These are phyloP conservation scores for Berberis thunbergii DNA, from an alignment of 164 flowering plant genomes.

Conservation along the genomic window DNA sequence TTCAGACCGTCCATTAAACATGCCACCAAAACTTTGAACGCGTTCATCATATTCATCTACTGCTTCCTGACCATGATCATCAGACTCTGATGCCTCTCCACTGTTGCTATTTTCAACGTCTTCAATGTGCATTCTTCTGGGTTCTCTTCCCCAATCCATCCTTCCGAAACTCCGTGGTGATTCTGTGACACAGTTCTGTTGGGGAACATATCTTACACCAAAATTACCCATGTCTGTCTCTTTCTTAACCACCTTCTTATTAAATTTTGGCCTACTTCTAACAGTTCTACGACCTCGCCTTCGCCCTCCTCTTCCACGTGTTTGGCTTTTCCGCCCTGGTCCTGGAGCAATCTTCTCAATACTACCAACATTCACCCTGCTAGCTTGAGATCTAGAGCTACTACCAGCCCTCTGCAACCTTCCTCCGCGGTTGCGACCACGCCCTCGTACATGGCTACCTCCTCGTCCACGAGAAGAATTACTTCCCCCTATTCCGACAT, in stretches of 20 bases:
- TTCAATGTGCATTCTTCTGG: slow-evolving; percentile 19
- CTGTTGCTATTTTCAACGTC: slow-evolving; percentile 30
- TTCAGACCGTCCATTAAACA: slow-evolving; percentile 19
- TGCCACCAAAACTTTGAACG: slow-evolving; percentile 18
- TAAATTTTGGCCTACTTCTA: slow-evolving; percentile 34
- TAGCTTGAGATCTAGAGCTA: slow-evolving; percentile 24
- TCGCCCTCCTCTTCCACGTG: slow-evolving; percentile 53
- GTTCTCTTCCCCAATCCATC: slow-evolving; percentile 24
- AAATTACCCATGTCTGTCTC: slow-evolving; percentile 3
- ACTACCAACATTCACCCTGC: slow-evolving; percentile 16
- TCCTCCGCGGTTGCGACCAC: slow-evolving; percentile 38
- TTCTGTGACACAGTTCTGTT: slow-evolving; percentile 7
- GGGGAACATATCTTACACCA: slow-evolving; percentile 2
- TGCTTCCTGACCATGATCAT: slow-evolving; percentile 38
- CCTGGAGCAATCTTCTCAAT: slow-evolving; percentile 20
- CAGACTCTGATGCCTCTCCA: slow-evolving; percentile 40
- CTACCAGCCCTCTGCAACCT: slow-evolving; percentile 36
- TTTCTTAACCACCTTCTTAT: slow-evolving; percentile 20
- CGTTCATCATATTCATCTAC: slow-evolving; percentile 44
- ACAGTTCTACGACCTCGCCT: slow-evolving; percentile 45
- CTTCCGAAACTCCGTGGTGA: slow-evolving; percentile 17
- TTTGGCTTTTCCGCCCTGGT: slow-evolving; percentile 34
- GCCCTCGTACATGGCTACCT: slow-evolving; percentile 30
- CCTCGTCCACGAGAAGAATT: slow-evolving; percentile 36
- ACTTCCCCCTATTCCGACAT: slow-evolving; percentile 19